Base-by-base conservation (phyloP, 371 early-diverging fungal species). In the Fennellomyces sp. region DNA sequence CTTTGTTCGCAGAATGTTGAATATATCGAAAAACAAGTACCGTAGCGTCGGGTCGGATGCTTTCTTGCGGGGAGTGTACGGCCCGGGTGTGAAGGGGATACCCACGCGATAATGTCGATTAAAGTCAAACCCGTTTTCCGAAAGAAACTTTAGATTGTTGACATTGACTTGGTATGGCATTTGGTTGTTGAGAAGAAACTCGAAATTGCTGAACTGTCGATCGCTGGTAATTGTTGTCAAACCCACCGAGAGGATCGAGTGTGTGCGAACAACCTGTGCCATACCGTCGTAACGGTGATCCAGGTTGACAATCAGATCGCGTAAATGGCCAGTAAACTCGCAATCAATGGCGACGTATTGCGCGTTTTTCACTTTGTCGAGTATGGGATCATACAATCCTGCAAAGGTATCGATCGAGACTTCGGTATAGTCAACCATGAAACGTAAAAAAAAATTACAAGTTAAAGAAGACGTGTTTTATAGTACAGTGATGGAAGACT, bases 311-410 rank as follows among this genome's bases (percentile, higher is more conserved):
- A 36, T 15, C 21, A 61, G 29, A 8, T 58, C 57, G 12, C 63
- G 61, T 17, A 89, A 88, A 3, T 93, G 81, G 0, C 96, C 96
- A 4, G 94, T 88, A 68, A 97, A 97, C 66, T 97, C 97, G 1
- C 88, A 83, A 72, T 97, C 97, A 31, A 97, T 58, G 3, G 95
- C 85, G 45, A 97, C 78, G 62, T 88, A 92, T 23, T 76, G 66
- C 5, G 91, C 89, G 3, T 67, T 12, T 4, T 50, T 60, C 10
- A 75, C 38, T 42, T 50, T 66, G 10, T 57, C 47, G 0, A 75
- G 38, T 5, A 78, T 61, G 2, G 21, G 35, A 2, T 52, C 26
- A 42, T 64, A 61, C 21, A 64, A 42, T 8, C 26, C 29, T 8
- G 25, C 23, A 35, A 77, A 38, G 27, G 69, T 69, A 31, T 67